A percentile compares a stretch with the other conserved stretches of the same genome.
Evolutionary conservation across 2,329 filamentous ascomycete genomes (phyloP).

Genomic region (Kalmusia sp.): DNA sequence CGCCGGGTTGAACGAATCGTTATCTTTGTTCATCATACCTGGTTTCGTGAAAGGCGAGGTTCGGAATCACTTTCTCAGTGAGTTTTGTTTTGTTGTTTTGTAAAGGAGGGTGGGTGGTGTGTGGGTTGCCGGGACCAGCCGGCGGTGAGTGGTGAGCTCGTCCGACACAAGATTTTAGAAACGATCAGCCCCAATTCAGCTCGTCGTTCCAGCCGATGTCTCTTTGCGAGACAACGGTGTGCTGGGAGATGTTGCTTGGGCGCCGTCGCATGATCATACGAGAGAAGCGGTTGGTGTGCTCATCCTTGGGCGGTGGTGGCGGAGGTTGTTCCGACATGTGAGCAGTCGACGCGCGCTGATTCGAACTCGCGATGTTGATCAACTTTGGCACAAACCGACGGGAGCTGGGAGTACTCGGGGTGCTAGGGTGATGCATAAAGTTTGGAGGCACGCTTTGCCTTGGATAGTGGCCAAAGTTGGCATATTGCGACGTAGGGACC

Average conservation of each 20-base stretch:
- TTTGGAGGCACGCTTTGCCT: slow-evolving; percentile 45
- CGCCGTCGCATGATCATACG: slow-evolving; percentile 43
- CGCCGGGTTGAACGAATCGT: slow-evolving; percentile 3
- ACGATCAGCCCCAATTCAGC: slow-evolving; percentile 40
- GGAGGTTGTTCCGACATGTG: slow-evolving; percentile 33
- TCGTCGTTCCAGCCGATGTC: slow-evolving; percentile 46
- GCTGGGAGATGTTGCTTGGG: slow-evolving; percentile 47
- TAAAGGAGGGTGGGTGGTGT: slow-evolving; percentile 32
- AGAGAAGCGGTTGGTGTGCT: slow-evolving; percentile 43
- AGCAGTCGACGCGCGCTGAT: slow-evolving; percentile 32
- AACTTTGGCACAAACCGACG: slow-evolving; percentile 43
- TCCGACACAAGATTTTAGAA: slow-evolving; percentile 6
- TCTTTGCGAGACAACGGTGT: slow-evolving; percentile 38
- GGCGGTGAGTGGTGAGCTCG: slow-evolving; percentile 14
- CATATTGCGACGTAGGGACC: slow-evolving; percentile 43
- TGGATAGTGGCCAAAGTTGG: slow-evolving; percentile 42
- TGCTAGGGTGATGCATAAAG: slow-evolving; percentile 36
- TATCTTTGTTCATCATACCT: slow-evolving; percentile 2
- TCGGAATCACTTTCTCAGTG: slow-evolving; percentile 50
- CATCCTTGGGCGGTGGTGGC: slow-evolving; percentile 45
- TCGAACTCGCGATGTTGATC: slow-evolving; percentile 40
- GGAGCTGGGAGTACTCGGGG: slow-evolving; percentile 27
- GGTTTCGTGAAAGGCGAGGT: slow-evolving; percentile 31
- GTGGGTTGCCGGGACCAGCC: slow-evolving; percentile 36
- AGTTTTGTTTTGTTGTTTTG: slow-evolving; percentile 26